phyloP scores from a whole-genome alignment of 1,284 basidiomycete genomes.

The Ceratobasidium sp. region DNA sequence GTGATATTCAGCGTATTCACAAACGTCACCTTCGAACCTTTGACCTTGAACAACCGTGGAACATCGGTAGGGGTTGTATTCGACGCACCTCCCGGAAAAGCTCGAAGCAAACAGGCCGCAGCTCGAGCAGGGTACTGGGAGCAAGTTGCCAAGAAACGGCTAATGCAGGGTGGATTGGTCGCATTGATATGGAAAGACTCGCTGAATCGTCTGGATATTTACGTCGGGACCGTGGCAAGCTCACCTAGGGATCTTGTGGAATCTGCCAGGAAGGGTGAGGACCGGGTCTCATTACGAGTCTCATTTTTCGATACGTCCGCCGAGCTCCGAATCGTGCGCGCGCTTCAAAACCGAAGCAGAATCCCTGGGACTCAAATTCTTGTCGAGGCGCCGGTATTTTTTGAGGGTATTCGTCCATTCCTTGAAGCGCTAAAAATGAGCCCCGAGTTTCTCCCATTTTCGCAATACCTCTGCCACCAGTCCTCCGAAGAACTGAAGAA shows the following conservation, averaged over 20 bases:
- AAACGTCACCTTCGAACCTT: slow-evolving; percentile 61
- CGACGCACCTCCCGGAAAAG: slow-evolving; percentile 67
- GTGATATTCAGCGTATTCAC: slow-evolving; percentile 73
- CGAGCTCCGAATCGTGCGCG: slow-evolving; percentile 64
- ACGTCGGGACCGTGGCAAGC: slow-evolving; percentile 67
- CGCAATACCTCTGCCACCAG: slow-evolving; percentile 65
- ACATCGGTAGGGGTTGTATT: slow-evolving; percentile 64
- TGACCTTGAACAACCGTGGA: slow-evolving; percentile 64
- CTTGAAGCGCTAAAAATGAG: slow-evolving; percentile 67
- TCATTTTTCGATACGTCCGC: slow-evolving; percentile 68
- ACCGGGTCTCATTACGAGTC: slow-evolving; percentile 62
- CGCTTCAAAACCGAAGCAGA: slow-evolving; percentile 54
- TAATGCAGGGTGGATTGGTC: slow-evolving; percentile 70
- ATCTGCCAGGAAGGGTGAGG: slow-evolving; percentile 55
- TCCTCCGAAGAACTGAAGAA: slow-evolving; percentile 56
- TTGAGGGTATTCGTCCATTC: slow-evolving; percentile 73
- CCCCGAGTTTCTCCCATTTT: slow-evolving; percentile 69
- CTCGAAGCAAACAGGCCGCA: slow-evolving; percentile 25
- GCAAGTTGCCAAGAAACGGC: slow-evolving; percentile 65
- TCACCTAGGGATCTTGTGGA: slow-evolving; percentile 61
- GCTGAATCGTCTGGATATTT: slow-evolving; percentile 55
- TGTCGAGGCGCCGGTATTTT: slow-evolving; percentile 73
- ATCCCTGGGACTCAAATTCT: slow-evolving; percentile 57
- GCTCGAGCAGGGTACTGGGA: slow-evolving; percentile 67
- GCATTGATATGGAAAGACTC: slow-evolving; percentile 64